These are phyloP conservation scores for Hypoxylon sp. DNA, from an alignment of 2,329 filamentous ascomycete species.

Conservation along the genomic window DNA sequence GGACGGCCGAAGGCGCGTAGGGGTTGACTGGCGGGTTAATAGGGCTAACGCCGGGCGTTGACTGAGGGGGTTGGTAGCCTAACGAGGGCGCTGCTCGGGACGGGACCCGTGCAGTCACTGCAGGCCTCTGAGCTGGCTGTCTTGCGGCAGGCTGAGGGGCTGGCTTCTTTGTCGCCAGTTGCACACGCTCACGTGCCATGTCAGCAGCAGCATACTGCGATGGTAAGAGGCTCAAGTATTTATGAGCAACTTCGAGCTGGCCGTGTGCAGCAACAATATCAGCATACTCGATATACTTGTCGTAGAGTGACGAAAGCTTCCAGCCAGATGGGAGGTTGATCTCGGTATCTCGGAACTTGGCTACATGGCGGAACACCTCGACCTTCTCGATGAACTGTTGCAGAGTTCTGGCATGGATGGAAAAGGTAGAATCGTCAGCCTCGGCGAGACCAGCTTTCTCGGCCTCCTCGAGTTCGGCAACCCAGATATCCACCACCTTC, in stretches of 20 bases:
- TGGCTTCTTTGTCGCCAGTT: slow-evolving; percentile 76
- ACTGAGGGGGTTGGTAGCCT: slow-evolving; percentile 59
- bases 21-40: slow-evolving; percentile 44
- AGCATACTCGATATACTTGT: slow-evolving; percentile 96
- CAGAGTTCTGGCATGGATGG: slow-evolving; percentile 85
- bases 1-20: slow-evolving; percentile 45
- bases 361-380: slow-evolving; percentile 92
- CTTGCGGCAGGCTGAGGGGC: slow-evolving; percentile 44
- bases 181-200: slow-evolving; percentile 83
- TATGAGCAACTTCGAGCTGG: slow-evolving; percentile 84
- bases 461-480: slow-evolving; percentile 83
- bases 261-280: slow-evolving; percentile 93
- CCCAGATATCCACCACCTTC: slow-evolving; percentile 96
- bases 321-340: slow-evolving; percentile 76
- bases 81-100: slow-evolving; percentile 53
- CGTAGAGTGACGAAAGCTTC: slow-evolving; percentile 88
- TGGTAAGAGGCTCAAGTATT: slow-evolving; percentile 89
- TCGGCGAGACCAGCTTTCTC: slow-evolving; percentile 78
- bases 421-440: slow-evolving; percentile 81
- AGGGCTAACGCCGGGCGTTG: slow-evolving; percentile 42
- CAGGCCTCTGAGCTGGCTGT: slow-evolving; percentile 43
- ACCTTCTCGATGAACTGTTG: slow-evolving; percentile 99
- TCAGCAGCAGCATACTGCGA: slow-evolving; percentile 85
- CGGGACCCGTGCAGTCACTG: slow-evolving; percentile 37
- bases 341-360: slow-evolving; percentile 86